Evolutionary conservation across 371 early-diverging fungal genomes (phyloP).

Genomic region (Mortierella sp.): DNA sequence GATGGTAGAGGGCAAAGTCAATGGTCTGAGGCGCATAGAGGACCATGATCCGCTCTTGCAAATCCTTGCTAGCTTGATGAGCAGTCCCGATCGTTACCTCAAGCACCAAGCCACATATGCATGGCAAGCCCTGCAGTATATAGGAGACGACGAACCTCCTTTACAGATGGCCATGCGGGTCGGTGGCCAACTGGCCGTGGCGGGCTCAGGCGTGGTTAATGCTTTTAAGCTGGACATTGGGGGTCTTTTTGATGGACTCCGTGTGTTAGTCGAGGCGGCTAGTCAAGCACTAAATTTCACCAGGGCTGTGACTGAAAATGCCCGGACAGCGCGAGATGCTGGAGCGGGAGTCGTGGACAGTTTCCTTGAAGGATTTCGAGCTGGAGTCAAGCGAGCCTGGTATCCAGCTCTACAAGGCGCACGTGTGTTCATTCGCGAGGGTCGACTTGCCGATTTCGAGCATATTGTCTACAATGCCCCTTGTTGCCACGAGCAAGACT

Average conservation of each 20-base stretch:
- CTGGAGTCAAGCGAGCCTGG: conserved; percentile 15
- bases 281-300: background rate
- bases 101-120: conserved; percentile 20
- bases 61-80: background rate
- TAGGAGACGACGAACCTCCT: conserved; percentile 19
- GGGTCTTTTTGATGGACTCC: background rate
- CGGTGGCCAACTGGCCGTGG: background rate
- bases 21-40: conserved; percentile 9
- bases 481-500: background rate
- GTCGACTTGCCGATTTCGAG: conserved; percentile 10
- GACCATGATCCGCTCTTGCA: conserved; percentile 5
- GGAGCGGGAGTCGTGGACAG: background rate
- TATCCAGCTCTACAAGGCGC: conserved; percentile 13
- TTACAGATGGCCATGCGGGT: background rate
- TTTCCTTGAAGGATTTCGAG: conserved; percentile 2
- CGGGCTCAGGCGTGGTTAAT: conserved; percentile 10
- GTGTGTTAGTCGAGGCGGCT: background rate
- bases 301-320: background rate
- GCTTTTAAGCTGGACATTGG: conserved; percentile 15
- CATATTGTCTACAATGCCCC: conserved; percentile 5
- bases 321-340: background rate
- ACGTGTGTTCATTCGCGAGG: background rate
- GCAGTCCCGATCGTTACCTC: conserved; percentile 12
- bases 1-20: conserved; percentile 13
- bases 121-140: conserved; percentile 18